These are phyloP conservation scores for Agarophyton chilense DNA, from an alignment of 23 red algal genomes.

Conservation along the genomic window DNA sequence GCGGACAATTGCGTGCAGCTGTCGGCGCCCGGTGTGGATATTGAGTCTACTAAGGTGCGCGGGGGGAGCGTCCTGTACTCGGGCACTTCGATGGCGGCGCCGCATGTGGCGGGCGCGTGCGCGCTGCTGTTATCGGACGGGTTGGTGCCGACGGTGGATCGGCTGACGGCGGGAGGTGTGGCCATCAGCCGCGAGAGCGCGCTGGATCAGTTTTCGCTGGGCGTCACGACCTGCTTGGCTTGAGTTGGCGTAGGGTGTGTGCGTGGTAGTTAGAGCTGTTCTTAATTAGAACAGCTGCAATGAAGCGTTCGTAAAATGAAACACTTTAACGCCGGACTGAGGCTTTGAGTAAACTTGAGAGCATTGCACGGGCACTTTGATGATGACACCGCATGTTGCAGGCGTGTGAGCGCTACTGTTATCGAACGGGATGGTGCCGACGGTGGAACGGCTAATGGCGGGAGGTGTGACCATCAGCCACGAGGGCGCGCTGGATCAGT, in stretches of 20 bases:
- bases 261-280: too few relatives aligned
- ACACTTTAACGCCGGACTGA: too few relatives aligned
- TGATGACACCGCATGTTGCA: conserved; percentile 48
- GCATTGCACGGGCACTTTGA: conserved; percentile 27
- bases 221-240: too few relatives aligned
- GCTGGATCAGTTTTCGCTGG: too few relatives aligned
- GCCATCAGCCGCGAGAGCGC: not conserved
- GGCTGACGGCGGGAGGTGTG: not conserved
- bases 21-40: conserved; percentile 21
- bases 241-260: too few relatives aligned
- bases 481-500: too few relatives aligned
- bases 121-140: conserved; percentile 35
- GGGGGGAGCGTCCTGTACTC: not conserved
- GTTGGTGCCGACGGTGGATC: not conserved
- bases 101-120: conserved; percentile 46
- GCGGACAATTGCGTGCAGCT: conserved; percentile 8
- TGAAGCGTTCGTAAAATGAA: too few relatives aligned
- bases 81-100: conserved; percentile 46
- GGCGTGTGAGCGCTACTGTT: conserved; percentile 36
- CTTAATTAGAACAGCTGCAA: too few relatives aligned
- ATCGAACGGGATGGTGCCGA: not conserved
- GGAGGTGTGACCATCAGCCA: not conserved
- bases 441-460: not conserved
- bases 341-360: too few relatives aligned
- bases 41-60: not conserved